Base-by-base conservation (phyloP, 345 rosid species). In the Populus alba region DNA sequence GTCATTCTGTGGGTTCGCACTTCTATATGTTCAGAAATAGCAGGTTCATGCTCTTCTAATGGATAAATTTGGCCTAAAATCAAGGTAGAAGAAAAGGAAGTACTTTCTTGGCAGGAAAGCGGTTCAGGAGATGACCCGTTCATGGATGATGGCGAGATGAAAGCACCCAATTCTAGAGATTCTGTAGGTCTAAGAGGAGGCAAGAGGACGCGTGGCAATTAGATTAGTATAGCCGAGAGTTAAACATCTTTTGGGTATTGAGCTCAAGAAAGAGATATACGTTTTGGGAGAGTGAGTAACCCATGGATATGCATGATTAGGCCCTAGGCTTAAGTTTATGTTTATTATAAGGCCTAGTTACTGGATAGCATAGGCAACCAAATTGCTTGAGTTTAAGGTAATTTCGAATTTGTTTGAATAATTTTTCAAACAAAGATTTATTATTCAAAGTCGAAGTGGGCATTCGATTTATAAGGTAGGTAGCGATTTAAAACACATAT, bases 161-260 rank as follows among this genome's bases (percentile, higher is more conserved):
- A 2, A 29, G 2, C 31, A 29, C 31, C 2, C 0, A 29, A 29
- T 29, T 29, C 31, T 2, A 29, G 31, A 29, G 31, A 29, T 29
- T 29, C 2, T 29, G 31, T 29, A 1, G 31, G 31, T 1, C 2
- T 2, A 29, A 0, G 31, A 29, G 31, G 2, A 29, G 2, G 31
- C 31, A 29, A 29, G 31, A 2, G 31, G 2, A 29, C 31, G 2
- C 2, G 2, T 1, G 31, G 31, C 31, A 29, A 29, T 1, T 0
- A 29, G 3, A 29, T 29, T 1, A 1, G 31, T 0, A 29, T 2
- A 29, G 7, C 4, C 1, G 6, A 0, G 6, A 49, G 1, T 4
- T 5, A 3, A 49, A 15, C 1, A 49, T 4, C 1, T 47, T 47
- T 3, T 1, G 4, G 7, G 55, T 49, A 4, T 0, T 15, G 7